phyloP scores from a whole-genome alignment of 768 basidiomycete species.

The Kwoniella europaea region DNA sequence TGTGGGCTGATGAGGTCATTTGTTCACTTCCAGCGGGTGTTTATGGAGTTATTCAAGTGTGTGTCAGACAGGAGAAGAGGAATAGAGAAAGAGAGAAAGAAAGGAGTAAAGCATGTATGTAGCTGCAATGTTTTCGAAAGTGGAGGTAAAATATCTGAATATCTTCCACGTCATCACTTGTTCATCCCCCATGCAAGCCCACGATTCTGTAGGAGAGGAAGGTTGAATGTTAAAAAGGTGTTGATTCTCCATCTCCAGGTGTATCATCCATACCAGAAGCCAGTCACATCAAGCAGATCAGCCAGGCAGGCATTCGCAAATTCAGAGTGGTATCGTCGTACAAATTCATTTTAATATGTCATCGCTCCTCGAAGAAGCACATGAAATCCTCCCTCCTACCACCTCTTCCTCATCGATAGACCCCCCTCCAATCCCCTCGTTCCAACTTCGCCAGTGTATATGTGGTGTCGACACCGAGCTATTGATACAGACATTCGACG shows the following conservation, averaged over 20 bases:
- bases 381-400: slow-evolving; percentile 17
- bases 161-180: slow-evolving; percentile 22
- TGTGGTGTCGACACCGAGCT: slow-evolving; percentile 72
- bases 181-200: not conserved
- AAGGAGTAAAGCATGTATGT: not conserved
- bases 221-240: not conserved
- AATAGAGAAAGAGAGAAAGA: slow-evolving; percentile 22
- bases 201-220: no score
- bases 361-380: slow-evolving; percentile 35
- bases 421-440: slow-evolving; percentile 59
- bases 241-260: not conserved
- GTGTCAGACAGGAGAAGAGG: not conserved
- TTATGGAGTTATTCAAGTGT: not conserved
- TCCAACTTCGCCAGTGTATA: slow-evolving; percentile 65
- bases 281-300: not conserved
- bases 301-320: not conserved
- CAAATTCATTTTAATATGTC: slow-evolving; percentile 26
- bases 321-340: no score
- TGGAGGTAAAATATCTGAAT: slow-evolving; percentile 16
- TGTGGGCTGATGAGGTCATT: not conserved
- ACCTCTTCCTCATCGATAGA: not conserved
- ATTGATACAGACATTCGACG: slow-evolving; percentile 76
- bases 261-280: not conserved
- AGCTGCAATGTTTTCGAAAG: slow-evolving; percentile 16
- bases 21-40: no score